These are phyloP conservation scores for Xylariaceae sp. DNA, from an alignment of 2,329 filamentous ascomycete genomes.

Conservation along the genomic window DNA sequence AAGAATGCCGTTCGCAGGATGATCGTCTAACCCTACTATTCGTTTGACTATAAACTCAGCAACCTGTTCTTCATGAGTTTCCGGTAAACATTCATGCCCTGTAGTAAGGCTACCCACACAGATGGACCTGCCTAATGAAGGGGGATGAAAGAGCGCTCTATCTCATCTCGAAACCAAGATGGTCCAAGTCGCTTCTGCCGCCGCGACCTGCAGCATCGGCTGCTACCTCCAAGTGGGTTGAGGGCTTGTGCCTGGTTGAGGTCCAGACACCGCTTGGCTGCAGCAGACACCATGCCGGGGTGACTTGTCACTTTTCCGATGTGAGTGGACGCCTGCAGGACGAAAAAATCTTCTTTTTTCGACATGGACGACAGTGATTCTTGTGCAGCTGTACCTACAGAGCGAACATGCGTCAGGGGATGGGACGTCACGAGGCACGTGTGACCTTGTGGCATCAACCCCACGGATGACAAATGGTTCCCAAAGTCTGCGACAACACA, in stretches of 20 bases:
- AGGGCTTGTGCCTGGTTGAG: neutral
- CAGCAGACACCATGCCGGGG: neutral
- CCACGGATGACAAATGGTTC: neutral
- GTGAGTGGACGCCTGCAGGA: too few relatives aligned
- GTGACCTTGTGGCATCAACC: neutral
- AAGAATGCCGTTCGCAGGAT: too few relatives aligned
- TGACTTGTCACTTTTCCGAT: neutral
- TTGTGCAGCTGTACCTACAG: constrained; percentile 2
- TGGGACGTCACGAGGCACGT: neutral
- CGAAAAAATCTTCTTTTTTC: neutral
- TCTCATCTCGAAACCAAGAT: constrained; percentile 2
- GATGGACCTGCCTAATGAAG: constrained; percentile 2
- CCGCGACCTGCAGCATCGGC: neutral
- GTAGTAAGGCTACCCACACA: neutral
- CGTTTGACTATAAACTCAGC: too few relatives aligned
- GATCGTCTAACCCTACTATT: too few relatives aligned
- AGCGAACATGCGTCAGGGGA: neutral
- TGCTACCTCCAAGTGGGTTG: constrained; percentile 1
- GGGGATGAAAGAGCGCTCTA: constrained; percentile 2
- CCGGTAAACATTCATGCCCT: too few relatives aligned
- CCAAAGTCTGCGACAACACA: too few relatives aligned
- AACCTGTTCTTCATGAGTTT: too few relatives aligned
- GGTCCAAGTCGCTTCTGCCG: neutral
- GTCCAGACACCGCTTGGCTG: neutral
- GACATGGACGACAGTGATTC: constrained; percentile 1